Conservation (phyloP, 2,329 filamentous ascomycete species). For the Daldinia sp. region DNA sequence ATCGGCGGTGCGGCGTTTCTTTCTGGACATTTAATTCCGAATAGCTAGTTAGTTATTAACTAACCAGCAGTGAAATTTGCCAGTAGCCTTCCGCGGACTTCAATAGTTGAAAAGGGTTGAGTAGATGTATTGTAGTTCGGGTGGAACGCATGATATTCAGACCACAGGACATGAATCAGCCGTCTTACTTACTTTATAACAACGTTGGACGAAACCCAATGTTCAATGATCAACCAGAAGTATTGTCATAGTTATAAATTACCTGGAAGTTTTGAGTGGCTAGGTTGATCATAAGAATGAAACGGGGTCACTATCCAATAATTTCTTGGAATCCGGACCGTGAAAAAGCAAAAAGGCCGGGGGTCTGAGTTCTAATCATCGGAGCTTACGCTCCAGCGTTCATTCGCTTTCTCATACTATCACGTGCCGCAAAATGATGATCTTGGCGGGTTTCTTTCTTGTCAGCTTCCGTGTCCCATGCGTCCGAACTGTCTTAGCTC, state of each 20-base stretch:
- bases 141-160: background rate
- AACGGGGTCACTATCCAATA: background rate
- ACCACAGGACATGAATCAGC: background rate
- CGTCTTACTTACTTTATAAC: background rate
- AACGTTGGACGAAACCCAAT: background rate
- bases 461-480: constrained; percentile 35
- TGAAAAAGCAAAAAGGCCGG: constrained; percentile 4
- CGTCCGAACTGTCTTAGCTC: constrained; percentile 29
- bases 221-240: background rate
- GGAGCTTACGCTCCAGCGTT: constrained; percentile 22
- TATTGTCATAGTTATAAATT: background rate
- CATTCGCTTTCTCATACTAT: constrained; percentile 23
- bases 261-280: background rate
- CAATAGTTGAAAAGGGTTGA: background rate
- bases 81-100: background rate
- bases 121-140: background rate
- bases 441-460: constrained; percentile 19
- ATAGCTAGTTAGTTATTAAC: background rate
- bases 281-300: background rate
- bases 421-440: constrained; percentile 29
- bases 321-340: constrained; percentile 4
- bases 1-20: constrained; percentile 26
- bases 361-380: constrained; percentile 18
- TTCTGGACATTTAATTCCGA: constrained; percentile 7
- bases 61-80: background rate